Base-by-base conservation (phyloP, 306 rosid genomes). In the Prunus campanulata region DNA sequence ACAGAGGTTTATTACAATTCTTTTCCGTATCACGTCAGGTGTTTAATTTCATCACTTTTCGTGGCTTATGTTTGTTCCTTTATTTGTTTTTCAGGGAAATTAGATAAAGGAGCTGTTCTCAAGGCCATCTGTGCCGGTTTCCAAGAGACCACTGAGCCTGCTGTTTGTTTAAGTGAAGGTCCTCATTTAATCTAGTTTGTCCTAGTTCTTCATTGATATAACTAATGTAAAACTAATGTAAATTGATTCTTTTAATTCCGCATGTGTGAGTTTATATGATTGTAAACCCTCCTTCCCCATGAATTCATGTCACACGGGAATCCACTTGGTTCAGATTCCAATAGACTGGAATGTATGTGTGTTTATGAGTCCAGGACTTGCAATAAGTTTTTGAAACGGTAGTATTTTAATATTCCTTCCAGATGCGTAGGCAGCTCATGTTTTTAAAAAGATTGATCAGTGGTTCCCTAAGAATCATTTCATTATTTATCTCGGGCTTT, bases 71-170 rank as follows among this genome's bases (percentile, higher is more conserved):
- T 62, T 25, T 50, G 35, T 42, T 48, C 39, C 52, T 61, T 30
- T 11, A 15, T 61, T 77, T 18, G 57, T 77, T 73, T 77, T 87
- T 20, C 82, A 95, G 98, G 97, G 66, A 88, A 95, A 86, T 65
- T 95, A 86, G 93, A 90, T 80, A 90, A 80, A 81, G 90, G 85
- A 66, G 91, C 98, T 64, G 92, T 95, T 83, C 96, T 95, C 78
- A 95, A 95, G 85, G 97, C 97, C 78, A 75, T 92, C 72, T 95
- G 98, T 81, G 76, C 97, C 8, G 97, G 97, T 51, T 95, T 90
- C 74, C 82, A 84, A 81, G 98, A 95, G 88, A 87, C 97, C 60
- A 92, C 98, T 66, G 98, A 95, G 70, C 98, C 97, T 39, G 75
- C 96, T 49, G 84, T 92, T 79, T 95, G 98, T 83, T 92, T 95